These are phyloP conservation scores for Citrus sp. DNA, from an alignment of 345 rosid species.

Conservation along the genomic window DNA sequence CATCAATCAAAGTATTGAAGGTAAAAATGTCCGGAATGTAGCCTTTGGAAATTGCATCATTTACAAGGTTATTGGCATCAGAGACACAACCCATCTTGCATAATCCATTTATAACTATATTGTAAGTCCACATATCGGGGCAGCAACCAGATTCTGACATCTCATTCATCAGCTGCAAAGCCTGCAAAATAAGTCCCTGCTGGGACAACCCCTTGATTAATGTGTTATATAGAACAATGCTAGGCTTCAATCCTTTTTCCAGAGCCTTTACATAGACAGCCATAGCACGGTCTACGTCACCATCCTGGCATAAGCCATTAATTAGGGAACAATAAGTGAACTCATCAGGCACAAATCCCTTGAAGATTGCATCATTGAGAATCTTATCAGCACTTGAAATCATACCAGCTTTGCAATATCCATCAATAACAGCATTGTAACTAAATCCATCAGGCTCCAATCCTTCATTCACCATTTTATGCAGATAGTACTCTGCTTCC, in stretches of 20 bases:
- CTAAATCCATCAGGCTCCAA: slow-evolving; percentile 74
- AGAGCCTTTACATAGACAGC: slow-evolving; percentile 55
- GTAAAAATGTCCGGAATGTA: slow-evolving; percentile 76
- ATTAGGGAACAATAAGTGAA: slow-evolving; percentile 75
- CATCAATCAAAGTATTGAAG: slow-evolving; percentile 84
- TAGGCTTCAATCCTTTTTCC: slow-evolving; percentile 60
- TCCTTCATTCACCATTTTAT: slow-evolving; percentile 82
- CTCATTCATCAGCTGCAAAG: slow-evolving; percentile 63
- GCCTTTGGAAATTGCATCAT: slow-evolving; percentile 68
- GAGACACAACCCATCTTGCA: slow-evolving; percentile 88
- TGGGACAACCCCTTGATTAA: slow-evolving; percentile 73
- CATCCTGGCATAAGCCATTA: slow-evolving; percentile 65
- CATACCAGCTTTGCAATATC: slow-evolving; percentile 70
- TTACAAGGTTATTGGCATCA: slow-evolving; percentile 67
- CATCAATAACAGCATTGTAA: slow-evolving; percentile 68
- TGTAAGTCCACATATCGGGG: slow-evolving; percentile 79
- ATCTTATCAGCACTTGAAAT: slow-evolving; percentile 62
- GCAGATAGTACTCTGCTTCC: slow-evolving; percentile 73
- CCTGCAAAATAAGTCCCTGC: slow-evolving; percentile 72
- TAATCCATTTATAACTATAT: slow-evolving; percentile 72
- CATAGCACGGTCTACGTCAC: slow-evolving; percentile 66
- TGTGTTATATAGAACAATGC: slow-evolving; percentile 58
- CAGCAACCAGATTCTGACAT: slow-evolving; percentile 60
- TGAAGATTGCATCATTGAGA: slow-evolving; percentile 60
- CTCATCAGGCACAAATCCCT: slow-evolving; percentile 79